phyloP scores from a whole-genome alignment of 2,329 filamentous ascomycete genomes.

The Ascochyta pisi region DNA sequence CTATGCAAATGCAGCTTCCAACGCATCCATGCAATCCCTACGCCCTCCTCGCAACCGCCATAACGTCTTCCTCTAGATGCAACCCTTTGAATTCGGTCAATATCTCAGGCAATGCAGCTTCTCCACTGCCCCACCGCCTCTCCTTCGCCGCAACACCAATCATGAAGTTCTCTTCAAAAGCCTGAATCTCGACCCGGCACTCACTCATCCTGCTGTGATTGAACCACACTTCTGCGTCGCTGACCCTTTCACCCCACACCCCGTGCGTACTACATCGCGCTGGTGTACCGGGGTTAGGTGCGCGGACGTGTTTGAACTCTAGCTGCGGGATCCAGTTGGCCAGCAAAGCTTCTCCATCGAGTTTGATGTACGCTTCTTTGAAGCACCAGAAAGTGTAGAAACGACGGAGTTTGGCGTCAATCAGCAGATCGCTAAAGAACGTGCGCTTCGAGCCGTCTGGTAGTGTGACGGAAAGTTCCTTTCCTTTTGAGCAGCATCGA shows the following conservation, averaged over 20 bases:
- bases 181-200: constrained; percentile 64
- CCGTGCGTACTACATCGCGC: constrained; percentile 54
- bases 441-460: constrained; percentile 43
- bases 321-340: constrained; percentile 75
- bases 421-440: constrained; percentile 55
- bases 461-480: constrained; percentile 49
- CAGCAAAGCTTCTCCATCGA: constrained; percentile 78
- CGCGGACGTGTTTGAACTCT: constrained; percentile 70
- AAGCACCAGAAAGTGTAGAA: constrained; percentile 83
- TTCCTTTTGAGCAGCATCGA: constrained; percentile 49
- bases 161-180: constrained; percentile 66
- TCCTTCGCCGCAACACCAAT: constrained; percentile 60
- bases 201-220: constrained; percentile 50
- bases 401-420: constrained; percentile 68
- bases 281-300: constrained; percentile 51
- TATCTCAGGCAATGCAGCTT: constrained; percentile 40
- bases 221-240: constrained; percentile 59
- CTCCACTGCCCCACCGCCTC: constrained; percentile 39
- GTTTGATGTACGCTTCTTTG: constrained; percentile 82
- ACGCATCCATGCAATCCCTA: neutral
- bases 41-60: constrained; percentile 30
- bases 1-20: neutral
- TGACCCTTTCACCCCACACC: constrained; percentile 55
- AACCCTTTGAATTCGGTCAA: constrained; percentile 53
- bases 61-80: constrained; percentile 56